phyloP scores from a whole-genome alignment of 345 rosid genomes.

The Gossypium sturtianum region DNA sequence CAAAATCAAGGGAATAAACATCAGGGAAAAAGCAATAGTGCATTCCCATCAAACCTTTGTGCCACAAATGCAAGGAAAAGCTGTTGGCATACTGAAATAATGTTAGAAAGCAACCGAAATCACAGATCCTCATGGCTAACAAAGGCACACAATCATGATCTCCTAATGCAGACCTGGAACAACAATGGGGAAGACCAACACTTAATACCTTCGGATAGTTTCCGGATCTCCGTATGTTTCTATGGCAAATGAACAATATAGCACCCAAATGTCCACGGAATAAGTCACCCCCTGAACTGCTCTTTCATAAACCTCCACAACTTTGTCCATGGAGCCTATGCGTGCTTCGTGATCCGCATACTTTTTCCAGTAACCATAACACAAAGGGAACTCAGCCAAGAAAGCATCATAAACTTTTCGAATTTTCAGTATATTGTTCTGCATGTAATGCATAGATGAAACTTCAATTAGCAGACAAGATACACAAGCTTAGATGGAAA shows the following conservation, averaged over 20 bases:
- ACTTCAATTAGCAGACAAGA: slow-evolving; percentile 15
- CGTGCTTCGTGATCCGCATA: slow-evolving; percentile 95
- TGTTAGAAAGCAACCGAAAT: slow-evolving; percentile 52
- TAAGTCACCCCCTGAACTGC: slow-evolving; percentile 92
- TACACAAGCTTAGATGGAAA: neutral
- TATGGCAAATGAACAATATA: slow-evolving; percentile 75
- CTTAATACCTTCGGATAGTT: slow-evolving; percentile 77
- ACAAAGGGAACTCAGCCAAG: slow-evolving; percentile 85
- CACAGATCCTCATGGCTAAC: slow-evolving; percentile 24
- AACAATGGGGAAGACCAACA: slow-evolving; percentile 14
- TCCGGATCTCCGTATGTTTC: slow-evolving; percentile 92
- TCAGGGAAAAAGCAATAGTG: slow-evolving; percentile 29
- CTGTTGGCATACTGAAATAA: slow-evolving; percentile 65
- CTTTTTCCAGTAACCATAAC: slow-evolving; percentile 99
- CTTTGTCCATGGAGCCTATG: slow-evolving; percentile 82
- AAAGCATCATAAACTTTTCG: slow-evolving; percentile 83
- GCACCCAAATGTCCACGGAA: slow-evolving; percentile 97
- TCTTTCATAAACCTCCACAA: slow-evolving; percentile 90
- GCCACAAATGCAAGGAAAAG: slow-evolving; percentile 52
- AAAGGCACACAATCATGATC: slow-evolving; percentile 24
- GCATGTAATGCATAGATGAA: slow-evolving; percentile 21
- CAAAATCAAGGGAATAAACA: slow-evolving; percentile 34
- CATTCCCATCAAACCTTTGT: slow-evolving; percentile 61
- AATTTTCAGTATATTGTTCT: slow-evolving; percentile 82
- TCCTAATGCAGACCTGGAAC: slow-evolving; percentile 25